These are phyloP conservation scores for Chrysophaeum taylorii DNA, from an alignment of 352 stramenopile species.

Conservation along the genomic window DNA sequence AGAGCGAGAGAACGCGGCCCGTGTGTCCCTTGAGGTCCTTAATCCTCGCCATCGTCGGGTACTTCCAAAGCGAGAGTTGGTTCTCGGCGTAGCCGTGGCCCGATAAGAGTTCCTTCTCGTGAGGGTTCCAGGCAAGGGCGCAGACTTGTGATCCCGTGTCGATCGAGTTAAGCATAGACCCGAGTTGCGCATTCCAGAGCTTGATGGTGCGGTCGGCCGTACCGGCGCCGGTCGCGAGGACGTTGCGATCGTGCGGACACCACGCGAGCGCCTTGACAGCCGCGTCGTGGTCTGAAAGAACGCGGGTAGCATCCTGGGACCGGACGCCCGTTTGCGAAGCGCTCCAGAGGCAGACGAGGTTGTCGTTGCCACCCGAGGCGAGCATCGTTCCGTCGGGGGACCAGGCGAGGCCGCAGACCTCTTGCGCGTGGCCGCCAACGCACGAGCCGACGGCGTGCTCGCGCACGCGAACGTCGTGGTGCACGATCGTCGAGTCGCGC, in stretches of 20 bases:
- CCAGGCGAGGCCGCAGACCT: constrained; percentile 94
- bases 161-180: constrained; percentile 79
- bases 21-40: constrained; percentile 95
- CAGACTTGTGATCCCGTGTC: constrained; percentile 96
- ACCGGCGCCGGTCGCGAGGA: constrained; percentile 89
- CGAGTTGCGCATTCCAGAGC: constrained; percentile 92
- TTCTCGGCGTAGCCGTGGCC: constrained; percentile 95
- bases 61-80: constrained; percentile 96
- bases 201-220: constrained; percentile 97
- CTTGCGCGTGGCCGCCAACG: constrained; percentile 83
- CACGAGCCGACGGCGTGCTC: constrained; percentile 77
- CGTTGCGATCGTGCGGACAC: constrained; percentile 92
- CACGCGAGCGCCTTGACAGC: constrained; percentile 95
- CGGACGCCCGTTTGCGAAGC: constrained; percentile 27
- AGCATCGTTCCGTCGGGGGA: constrained; percentile 85
- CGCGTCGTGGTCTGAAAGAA: constrained; percentile 84
- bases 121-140: constrained; percentile 79
- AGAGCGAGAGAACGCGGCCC: constrained; percentile 87
- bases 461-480: constrained; percentile 75
- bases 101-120: constrained; percentile 82
- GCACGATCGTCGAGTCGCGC: constrained; percentile 83
- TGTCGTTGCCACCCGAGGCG: constrained; percentile 95
- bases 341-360: constrained; percentile 90
- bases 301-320: constrained; percentile 51
- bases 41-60: constrained; percentile 91